Conservation (phyloP, 345 rosid species). For the Lepidium sativum region DNA sequence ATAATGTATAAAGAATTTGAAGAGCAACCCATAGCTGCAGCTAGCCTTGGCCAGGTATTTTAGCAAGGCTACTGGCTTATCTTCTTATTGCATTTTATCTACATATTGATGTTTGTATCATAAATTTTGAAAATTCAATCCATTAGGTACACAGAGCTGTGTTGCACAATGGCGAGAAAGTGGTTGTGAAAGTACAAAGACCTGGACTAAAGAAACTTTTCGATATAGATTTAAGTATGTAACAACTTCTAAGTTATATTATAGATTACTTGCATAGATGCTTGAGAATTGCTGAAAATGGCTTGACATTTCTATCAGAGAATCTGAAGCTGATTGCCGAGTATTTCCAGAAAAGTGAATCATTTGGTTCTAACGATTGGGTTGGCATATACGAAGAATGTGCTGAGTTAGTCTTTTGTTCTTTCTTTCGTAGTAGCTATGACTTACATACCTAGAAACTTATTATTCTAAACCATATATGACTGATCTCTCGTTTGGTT, state of each 20-base stretch:
- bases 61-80: neutral
- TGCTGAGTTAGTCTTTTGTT: conserved; percentile 54
- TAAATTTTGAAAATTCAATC: conserved; percentile 18
- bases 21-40: conserved; percentile 94
- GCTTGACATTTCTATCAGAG: conserved; percentile 32
- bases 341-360: conserved; percentile 81
- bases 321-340: conserved; percentile 83
- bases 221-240: conserved; percentile 85
- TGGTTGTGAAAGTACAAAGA: conserved; percentile 87
- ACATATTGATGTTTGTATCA: conserved; percentile 25
- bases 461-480: neutral
- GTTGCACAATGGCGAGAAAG: conserved; percentile 86
- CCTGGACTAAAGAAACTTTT: conserved; percentile 92
- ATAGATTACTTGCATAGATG: neutral
- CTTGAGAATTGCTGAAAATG: conserved; percentile 4
- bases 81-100: conserved; percentile 2
- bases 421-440: neutral
- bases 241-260: neutral
- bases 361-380: conserved; percentile 84
- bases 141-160: conserved; percentile 84
- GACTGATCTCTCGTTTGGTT: conserved; percentile 19
- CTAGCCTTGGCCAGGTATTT: conserved; percentile 99
- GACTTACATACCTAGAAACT: neutral
- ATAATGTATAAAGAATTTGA: conserved; percentile 71
- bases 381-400: conserved; percentile 91